These are phyloP conservation scores for Sanghuangporus weigelae DNA, from an alignment of 1,284 basidiomycete species.

Conservation along the genomic window DNA sequence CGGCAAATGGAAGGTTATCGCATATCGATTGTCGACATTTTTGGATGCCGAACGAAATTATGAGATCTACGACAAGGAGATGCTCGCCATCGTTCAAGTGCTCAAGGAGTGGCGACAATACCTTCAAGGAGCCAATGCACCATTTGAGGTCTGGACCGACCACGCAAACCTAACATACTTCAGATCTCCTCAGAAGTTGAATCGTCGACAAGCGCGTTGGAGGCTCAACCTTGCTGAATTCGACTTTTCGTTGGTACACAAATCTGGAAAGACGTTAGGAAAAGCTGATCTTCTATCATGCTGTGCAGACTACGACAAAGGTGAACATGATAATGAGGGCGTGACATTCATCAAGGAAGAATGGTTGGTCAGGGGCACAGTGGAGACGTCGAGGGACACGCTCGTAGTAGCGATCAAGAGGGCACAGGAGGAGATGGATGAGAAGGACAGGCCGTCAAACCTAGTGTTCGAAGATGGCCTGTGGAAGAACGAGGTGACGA, in stretches of 20 bases:
- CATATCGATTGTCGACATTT: conserved; percentile 28
- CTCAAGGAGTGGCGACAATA: conserved; percentile 32
- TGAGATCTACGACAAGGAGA: conserved; percentile 42
- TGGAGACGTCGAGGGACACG: no score
- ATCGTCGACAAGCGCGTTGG: conserved; percentile 38
- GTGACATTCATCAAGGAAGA: conserved; percentile 49
- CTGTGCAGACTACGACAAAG: no score
- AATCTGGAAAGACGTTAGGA: no score
- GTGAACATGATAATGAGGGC: no score
- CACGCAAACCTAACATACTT: conserved; percentile 25
- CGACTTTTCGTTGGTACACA: conserved; percentile 1
- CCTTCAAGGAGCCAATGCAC: conserved; percentile 17
- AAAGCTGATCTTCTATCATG: no score
- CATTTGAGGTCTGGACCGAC: conserved; percentile 26
- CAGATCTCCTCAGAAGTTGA: conserved; percentile 41
- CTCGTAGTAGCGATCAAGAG: no score
- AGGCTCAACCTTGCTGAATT: conserved; percentile 39
- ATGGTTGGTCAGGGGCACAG: conserved; percentile 57
- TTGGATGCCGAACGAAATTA: conserved; percentile 35
- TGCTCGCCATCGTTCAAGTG: conserved; percentile 33
- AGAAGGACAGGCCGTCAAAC: no score
- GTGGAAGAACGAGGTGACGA: no score
- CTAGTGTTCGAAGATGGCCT: no score
- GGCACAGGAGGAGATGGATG: no score
- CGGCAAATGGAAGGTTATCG: conserved; percentile 25